A percentile compares a stretch with the other conserved stretches of the same genome.
phyloP scores from a whole-genome alignment of 2,329 filamentous ascomycete species.

The Chrysosporium keratinophilum region DNA sequence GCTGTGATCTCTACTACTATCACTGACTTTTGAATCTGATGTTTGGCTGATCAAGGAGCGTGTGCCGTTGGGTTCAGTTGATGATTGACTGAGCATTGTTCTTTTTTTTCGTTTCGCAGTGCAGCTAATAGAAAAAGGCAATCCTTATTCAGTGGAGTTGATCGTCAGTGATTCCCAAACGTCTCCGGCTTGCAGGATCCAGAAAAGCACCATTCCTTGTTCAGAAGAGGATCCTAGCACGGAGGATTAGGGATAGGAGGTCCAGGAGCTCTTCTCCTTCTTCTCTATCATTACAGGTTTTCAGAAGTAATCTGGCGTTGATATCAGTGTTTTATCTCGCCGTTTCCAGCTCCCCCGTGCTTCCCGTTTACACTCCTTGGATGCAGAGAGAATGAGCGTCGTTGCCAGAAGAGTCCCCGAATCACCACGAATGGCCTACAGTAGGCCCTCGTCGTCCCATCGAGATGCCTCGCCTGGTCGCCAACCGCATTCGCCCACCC shows the following conservation, averaged over 20 bases:
- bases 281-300: too few relatives aligned
- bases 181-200: background rate
- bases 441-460: constrained; percentile 22
- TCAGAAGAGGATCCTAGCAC: background rate
- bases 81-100: background rate
- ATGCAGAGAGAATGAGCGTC: constrained; percentile 27
- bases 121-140: background rate
- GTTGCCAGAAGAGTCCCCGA: constrained; percentile 31
- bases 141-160: constrained; percentile 13
- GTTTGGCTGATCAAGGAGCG: too few relatives aligned
- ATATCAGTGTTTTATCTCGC: background rate
- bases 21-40: background rate
- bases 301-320: too few relatives aligned
- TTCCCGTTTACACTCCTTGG: too few relatives aligned
- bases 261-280: background rate
- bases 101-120: too few relatives aligned
- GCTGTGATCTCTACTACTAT: too few relatives aligned
- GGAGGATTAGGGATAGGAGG: background rate
- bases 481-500: constrained; percentile 9
- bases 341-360: background rate
- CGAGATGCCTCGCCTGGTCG: constrained; percentile 21
- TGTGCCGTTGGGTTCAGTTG: too few relatives aligned
- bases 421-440: constrained; percentile 26
- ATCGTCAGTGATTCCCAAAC: constrained; percentile 13
- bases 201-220: background rate